Base-by-base conservation (phyloP, 1,284 basidiomycete genomes). In the Clitocybe nebularis region DNA sequence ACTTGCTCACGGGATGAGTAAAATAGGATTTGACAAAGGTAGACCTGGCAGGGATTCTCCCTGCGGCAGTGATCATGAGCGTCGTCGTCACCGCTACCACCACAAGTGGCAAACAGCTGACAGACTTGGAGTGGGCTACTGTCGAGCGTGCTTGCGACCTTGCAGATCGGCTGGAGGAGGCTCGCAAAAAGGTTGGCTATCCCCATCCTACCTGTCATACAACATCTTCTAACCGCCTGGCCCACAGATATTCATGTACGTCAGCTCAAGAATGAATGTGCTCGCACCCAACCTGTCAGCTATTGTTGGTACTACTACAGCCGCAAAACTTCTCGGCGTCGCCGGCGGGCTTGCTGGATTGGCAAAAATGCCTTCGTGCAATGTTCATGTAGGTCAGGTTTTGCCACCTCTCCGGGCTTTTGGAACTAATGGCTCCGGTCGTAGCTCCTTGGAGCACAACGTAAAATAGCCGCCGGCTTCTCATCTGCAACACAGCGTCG, bases 211-310 rank as follows among this genome's bases (percentile, higher is more conserved):
- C 11, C n/a, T 5, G 16, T 30, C 11, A 5, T 5, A 11, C 28
- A 4, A 10, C 40, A 32, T 13, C 32, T 23, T 24, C 36, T 19
- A 33, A 47, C 30, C 30, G 4, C 38, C 46, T 33, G 28, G 10
- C 46, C 16, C 38, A 0, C 57, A 92, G 81, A 99, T 99, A 55
- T 93, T 99, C 68, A 84, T 89, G 71, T 99, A 98, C 74, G 96
- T 99, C 63, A 95, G 96, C 73, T 96, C 93, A 58, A 82, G 96
- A 64, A 99, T 99, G 91, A 90, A 91, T 67, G 82, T 94, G 41
- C 86, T 99, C 56, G 94, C 95, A 48, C 96, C 96, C 52, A 99
- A 99, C 65, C 81, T 99, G 60, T 95, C 92, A 56, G 89, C 90
- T 60, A 95, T 99, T 62, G 91, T 99, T 64, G 95, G 96, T 60